Conservation (phyloP, 306 rosid species). For the Cicer pinnatifidum region DNA sequence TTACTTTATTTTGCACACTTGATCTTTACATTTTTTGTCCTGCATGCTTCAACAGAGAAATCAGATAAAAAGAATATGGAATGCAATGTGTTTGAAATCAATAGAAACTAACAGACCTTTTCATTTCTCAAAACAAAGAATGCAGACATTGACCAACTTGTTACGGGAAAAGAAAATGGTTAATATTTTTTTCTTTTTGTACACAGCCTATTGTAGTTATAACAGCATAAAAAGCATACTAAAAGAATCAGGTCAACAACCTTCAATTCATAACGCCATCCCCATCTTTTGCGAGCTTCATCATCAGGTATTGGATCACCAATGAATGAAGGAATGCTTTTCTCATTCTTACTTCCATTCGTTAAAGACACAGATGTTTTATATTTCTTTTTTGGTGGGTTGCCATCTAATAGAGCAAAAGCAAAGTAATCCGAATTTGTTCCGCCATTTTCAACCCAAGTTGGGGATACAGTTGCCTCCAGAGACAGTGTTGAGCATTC, state of each 20-base stretch:
- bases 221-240: conserved; percentile 25
- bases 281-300: conserved; percentile 90
- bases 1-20: conserved; percentile 59
- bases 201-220: not conserved
- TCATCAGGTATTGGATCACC: conserved; percentile 80
- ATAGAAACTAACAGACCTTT: conserved; percentile 20
- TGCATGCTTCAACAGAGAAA: conserved; percentile 57
- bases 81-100: not conserved
- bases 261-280: conserved; percentile 93
- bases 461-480: conserved; percentile 38
- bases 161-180: conserved; percentile 16
- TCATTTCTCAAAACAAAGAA: not conserved
- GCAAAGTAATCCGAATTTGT: conserved; percentile 45
- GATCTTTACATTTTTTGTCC: conserved; percentile 55
- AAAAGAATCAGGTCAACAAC: conserved; percentile 49
- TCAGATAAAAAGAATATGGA: conserved; percentile 30
- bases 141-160: conserved; percentile 24
- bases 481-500: conserved; percentile 42
- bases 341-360: conserved; percentile 19
- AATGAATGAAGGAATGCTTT: conserved; percentile 54
- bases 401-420: conserved; percentile 48
- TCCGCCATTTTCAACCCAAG: conserved; percentile 50
- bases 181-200: not conserved
- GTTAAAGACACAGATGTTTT: conserved; percentile 42
- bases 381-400: conserved; percentile 48